Conservation (phyloP, 2,329 filamentous ascomycete genomes). For the Ambrosiella beaveri region DNA sequence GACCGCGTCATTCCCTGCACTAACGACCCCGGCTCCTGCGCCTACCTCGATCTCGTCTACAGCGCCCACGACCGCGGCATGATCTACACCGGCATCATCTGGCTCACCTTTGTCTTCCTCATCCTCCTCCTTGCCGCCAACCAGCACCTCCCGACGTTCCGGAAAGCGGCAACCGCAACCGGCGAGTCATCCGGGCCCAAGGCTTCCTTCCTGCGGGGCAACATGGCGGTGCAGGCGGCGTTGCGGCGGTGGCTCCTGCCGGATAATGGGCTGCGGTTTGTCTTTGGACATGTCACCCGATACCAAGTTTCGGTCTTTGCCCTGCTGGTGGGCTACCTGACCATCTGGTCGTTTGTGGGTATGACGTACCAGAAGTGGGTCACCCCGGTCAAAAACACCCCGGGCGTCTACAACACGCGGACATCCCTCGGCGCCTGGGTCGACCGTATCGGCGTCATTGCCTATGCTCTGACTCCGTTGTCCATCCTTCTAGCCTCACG, state of each 20-base stretch:
- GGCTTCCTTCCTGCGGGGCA: conserved; percentile 1
- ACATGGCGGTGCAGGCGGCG: conserved; percentile 11
- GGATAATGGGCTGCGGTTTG: conserved; percentile 30
- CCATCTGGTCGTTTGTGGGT: conserved; percentile 51
- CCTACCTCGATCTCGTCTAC: conserved; percentile 35
- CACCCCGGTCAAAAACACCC: conserved; percentile 43
- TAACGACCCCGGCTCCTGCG: conserved; percentile 30
- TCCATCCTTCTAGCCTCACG: conserved; percentile 49
- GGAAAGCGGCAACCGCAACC: conserved; percentile 15
- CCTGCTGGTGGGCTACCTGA: conserved; percentile 42
- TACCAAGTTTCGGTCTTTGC: conserved; percentile 47
- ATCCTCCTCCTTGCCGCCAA: conserved; percentile 25
- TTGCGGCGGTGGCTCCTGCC: conserved; percentile 40
- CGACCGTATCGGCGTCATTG: conserved; percentile 51
- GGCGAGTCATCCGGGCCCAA: conserved; percentile 15
- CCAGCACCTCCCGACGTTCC: not conserved
- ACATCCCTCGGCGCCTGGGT: conserved; percentile 49
- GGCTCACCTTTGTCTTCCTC: conserved; percentile 28
- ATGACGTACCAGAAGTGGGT: conserved; percentile 53
- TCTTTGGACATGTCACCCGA: conserved; percentile 53
- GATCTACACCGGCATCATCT: conserved; percentile 33
- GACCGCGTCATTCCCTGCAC: conserved; percentile 28
- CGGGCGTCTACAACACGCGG: conserved; percentile 43
- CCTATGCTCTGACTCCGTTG: conserved; percentile 57
- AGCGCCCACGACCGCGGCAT: conserved; percentile 31